These are phyloP conservation scores for Zostera marina DNA, from an alignment of 116 monocot species.

Conservation along the genomic window DNA sequence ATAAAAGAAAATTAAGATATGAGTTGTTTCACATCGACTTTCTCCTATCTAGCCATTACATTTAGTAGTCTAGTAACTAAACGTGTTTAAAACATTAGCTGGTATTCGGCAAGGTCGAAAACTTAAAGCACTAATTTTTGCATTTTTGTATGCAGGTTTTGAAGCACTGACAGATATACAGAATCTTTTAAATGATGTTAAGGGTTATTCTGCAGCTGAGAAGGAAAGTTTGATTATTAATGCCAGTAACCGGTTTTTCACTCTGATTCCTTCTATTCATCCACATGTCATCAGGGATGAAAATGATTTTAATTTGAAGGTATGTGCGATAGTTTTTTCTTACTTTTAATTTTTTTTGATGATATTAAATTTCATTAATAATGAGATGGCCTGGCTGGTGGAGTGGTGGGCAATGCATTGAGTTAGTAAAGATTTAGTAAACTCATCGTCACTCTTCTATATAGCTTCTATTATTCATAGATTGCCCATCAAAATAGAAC, in stretches of 20 bases:
- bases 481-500: no score
- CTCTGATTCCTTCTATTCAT: constrained; percentile 94
- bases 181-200: constrained; percentile 46
- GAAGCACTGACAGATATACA: constrained; percentile 93
- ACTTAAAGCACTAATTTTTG: neutral
- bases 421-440: no score
- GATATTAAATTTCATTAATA: neutral
- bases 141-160: constrained; percentile 49
- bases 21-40: no score
- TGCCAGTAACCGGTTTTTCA: constrained; percentile 97
- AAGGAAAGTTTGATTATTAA: constrained; percentile 77
- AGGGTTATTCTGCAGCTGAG: constrained; percentile 18
- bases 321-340: constrained; percentile 8
- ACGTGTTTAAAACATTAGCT: no score
- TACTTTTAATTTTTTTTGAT: neutral
- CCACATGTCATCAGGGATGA: constrained; percentile 76
- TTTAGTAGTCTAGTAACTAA: no score
- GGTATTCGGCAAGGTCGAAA: neutral
- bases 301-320: constrained; percentile 74
- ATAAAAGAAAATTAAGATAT: no score
- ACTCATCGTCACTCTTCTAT: no score
- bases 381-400: no score
- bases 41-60: no score
- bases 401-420: no score
- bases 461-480: no score